Base-by-base conservation (phyloP, 2,329 filamentous ascomycete species). In the Penicillium sclerotigenum region DNA sequence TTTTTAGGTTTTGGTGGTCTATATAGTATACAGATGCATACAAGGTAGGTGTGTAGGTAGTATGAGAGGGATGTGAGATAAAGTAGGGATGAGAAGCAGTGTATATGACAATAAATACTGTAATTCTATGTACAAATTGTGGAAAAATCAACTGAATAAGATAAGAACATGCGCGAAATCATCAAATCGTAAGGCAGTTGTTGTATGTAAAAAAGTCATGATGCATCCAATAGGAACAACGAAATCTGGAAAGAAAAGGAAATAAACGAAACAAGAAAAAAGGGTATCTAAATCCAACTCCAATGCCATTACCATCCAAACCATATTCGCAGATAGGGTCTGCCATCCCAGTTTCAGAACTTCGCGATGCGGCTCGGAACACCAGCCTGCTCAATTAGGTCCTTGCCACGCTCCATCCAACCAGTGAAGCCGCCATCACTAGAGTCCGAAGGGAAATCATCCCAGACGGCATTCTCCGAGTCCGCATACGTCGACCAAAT, bases 401-500 rank as follows among this genome's bases (percentile, higher is more conserved):
- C 68, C 24, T 65, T 67, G 4, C 77, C 77, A 16, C 67, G 65
- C 6, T 66, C 65, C 63, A 79, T 72, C 77, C 77, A 79, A 11
- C 40, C 38, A 18, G 71, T 55, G 62, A 77, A 79, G 29, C 76
- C 77, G 0, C 68, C 66, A 26, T 72, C 63, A 5, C 70, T 72
- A 16, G 76, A 66, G 46, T 73, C 68, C 2, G 67, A 62, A 1
- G 77, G 77, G 56, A 77, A 77, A 47, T 77, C 73, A 47, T 78
- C 75, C 72, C 71, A 77, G 4, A 79, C 63, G 7, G 69, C 54
- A 37, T 68, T 68, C 51, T 72, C 68, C 7, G 75, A 70, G 61
- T 77, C 75, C 7, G 75, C 72, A 56, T 78, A 78, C 5, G 65
- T 70, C 10, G 73, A 77, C 68, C 68, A 74, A 10, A 73, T 66